Conservation (phyloP, 257 asterid genomes). For the Agastache rugosa region DNA sequence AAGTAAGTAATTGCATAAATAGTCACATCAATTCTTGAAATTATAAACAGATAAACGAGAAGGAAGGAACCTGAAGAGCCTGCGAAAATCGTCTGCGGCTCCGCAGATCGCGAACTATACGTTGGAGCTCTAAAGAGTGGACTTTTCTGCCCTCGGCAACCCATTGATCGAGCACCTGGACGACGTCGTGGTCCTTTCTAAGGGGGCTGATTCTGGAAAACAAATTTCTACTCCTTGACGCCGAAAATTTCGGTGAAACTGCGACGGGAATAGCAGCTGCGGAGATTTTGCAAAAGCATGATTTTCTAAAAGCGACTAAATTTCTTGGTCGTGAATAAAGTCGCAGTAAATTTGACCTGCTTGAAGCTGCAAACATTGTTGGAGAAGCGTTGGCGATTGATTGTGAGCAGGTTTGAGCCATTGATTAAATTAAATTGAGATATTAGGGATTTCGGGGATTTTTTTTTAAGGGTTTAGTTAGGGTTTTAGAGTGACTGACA, state of each 20-base stretch:
- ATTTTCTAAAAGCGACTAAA: slow-evolving; percentile 28
- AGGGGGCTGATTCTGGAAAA: slow-evolving; percentile 63
- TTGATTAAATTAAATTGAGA: slow-evolving; percentile 26
- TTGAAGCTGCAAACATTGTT: slow-evolving; percentile 41
- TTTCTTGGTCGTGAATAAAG: slow-evolving; percentile 10
- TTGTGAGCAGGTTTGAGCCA: slow-evolving; percentile 26
- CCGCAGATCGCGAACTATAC: slow-evolving; percentile 64
- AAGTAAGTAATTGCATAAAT: background rate
- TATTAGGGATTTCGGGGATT: slow-evolving; percentile 20
- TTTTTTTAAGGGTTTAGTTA: slow-evolving; percentile 7
- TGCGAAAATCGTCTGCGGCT: slow-evolving; percentile 61
- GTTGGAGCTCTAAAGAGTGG: slow-evolving; percentile 49
- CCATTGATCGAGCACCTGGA: slow-evolving; percentile 64
- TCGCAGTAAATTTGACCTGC: slow-evolving; percentile 34
- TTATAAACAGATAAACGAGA: background rate
- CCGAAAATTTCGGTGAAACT: slow-evolving; percentile 34
- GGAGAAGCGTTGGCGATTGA: slow-evolving; percentile 35
- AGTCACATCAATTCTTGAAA: background rate
- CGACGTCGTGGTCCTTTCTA: slow-evolving; percentile 43
- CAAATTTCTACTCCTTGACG: slow-evolving; percentile 48
- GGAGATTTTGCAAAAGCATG: slow-evolving; percentile 30
- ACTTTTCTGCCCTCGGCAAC: slow-evolving; percentile 60
- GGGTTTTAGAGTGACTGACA: slow-evolving; percentile 40
- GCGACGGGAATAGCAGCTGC: slow-evolving; percentile 2
- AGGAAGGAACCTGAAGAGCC: slow-evolving; percentile 57